These are phyloP conservation scores for Colletotrichum eremochloae DNA, from an alignment of 2,329 filamentous ascomycete genomes.

Conservation along the genomic window DNA sequence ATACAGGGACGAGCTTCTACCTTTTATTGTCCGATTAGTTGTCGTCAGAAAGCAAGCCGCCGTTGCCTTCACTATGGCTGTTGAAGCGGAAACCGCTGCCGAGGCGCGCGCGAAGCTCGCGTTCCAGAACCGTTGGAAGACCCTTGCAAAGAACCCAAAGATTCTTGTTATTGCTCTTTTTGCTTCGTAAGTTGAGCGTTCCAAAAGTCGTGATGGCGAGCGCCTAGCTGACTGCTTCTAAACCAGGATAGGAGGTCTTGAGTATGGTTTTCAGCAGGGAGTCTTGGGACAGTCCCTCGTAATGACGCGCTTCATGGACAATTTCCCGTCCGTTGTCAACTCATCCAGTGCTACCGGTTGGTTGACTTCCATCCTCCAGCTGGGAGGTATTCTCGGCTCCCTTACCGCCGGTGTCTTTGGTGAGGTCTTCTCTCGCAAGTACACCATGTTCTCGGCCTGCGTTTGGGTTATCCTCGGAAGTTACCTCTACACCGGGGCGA, in stretches of 20 bases:
- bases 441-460: slow-evolving; percentile 65
- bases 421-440: slow-evolving; percentile 64
- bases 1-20: not conserved
- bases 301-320: slow-evolving; percentile 63
- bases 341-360: slow-evolving; percentile 63
- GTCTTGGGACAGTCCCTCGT: slow-evolving; percentile 67
- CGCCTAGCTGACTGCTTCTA: not conserved
- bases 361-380: slow-evolving; percentile 65
- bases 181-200: slow-evolving; percentile 51
- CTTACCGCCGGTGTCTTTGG: slow-evolving; percentile 61
- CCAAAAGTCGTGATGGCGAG: not conserved
- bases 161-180: slow-evolving; percentile 56
- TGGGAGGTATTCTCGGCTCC: slow-evolving; percentile 64
- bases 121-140: slow-evolving; percentile 46
- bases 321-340: slow-evolving; percentile 62
- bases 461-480: slow-evolving; percentile 60
- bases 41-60: not conserved
- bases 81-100: slow-evolving; percentile 31
- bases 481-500: slow-evolving; percentile 60
- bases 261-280: slow-evolving; percentile 66
- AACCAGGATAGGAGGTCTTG: slow-evolving; percentile 62
- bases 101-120: slow-evolving; percentile 36
- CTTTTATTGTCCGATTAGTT: not conserved
- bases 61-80: slow-evolving; percentile 14
- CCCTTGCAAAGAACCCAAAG: slow-evolving; percentile 53